A percentile compares a stretch with the other conserved stretches of the same genome.
Conservation (phyloP, 768 basidiomycete species). For the Polyporus arcularius region DNA sequence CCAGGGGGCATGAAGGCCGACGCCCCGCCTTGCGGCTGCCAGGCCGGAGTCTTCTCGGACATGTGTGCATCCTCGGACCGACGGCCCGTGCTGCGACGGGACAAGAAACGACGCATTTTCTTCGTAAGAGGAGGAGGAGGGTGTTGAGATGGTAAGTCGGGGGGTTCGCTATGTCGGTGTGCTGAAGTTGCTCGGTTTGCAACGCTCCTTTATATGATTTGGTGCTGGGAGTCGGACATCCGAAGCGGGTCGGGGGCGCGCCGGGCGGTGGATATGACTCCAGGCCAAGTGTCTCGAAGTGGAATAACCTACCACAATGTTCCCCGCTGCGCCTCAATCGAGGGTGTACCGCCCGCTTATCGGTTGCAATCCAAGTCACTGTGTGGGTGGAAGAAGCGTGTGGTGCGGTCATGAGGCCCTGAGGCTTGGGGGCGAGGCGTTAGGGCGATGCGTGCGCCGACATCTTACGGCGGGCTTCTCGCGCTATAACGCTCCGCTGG, state of each 20-base stretch:
- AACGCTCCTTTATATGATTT: no score
- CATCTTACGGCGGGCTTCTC: neutral
- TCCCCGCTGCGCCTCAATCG: neutral
- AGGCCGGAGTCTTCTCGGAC: neutral
- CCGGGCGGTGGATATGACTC: neutral
- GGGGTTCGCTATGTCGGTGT: no score
- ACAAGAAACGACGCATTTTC: neutral
- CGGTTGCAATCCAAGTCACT: neutral
- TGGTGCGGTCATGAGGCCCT: neutral
- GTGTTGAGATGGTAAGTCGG: neutral
- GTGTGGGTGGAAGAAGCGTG: neutral
- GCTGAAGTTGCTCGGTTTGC: neutral
- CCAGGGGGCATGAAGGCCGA: neutral
- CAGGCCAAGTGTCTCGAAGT: neutral
- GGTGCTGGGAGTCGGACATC: neutral
- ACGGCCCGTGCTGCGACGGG: neutral
- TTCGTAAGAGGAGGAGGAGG: neutral
- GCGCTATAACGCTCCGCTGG: neutral
- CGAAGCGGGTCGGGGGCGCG: neutral
- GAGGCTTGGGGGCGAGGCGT: neutral
- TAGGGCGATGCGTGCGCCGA: neutral
- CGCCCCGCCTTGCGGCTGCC: neutral
- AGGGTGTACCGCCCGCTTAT: neutral
- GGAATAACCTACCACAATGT: neutral
- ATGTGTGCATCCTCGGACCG: neutral